A percentile compares a stretch with the other conserved stretches of the same genome.
phyloP scores from a whole-genome alignment of 2,329 filamentous ascomycete species.

The Aspergillus ibericus region DNA sequence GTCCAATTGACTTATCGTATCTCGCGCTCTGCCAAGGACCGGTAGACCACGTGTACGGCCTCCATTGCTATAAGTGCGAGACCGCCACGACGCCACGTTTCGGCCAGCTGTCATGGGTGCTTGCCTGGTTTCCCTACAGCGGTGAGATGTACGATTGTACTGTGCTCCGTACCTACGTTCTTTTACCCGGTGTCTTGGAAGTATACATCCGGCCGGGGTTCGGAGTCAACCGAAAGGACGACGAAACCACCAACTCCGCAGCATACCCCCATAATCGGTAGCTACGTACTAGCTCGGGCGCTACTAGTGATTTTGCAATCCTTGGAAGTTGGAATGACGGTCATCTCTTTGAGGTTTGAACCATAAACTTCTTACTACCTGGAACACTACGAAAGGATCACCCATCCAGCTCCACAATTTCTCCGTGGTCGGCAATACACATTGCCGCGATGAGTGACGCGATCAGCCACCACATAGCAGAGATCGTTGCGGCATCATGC shows the following conservation, averaged over 20 bases:
- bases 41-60: neutral
- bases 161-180: neutral
- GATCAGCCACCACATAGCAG: neutral
- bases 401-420: conserved; percentile 2
- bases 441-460: neutral
- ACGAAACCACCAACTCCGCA: neutral
- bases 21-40: neutral
- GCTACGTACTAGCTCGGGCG: too few species aligned
- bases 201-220: neutral
- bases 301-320: neutral
- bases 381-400: neutral
- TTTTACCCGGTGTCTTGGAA: neutral
- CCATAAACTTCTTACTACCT: neutral
- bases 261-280: too few species aligned
- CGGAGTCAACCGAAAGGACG: neutral
- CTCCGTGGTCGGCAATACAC: conserved; percentile 4
- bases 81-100: conserved; percentile 7
- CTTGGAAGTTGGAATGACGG: neutral
- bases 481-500: neutral
- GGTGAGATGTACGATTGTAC: neutral
- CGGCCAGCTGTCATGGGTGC: neutral
- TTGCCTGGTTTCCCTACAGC: neutral
- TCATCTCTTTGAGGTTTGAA: neutral
- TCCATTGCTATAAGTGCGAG: neutral
- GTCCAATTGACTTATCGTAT: neutral